phyloP scores from a whole-genome alignment of 257 asterid genomes.

The Solanum ossicruentum region DNA sequence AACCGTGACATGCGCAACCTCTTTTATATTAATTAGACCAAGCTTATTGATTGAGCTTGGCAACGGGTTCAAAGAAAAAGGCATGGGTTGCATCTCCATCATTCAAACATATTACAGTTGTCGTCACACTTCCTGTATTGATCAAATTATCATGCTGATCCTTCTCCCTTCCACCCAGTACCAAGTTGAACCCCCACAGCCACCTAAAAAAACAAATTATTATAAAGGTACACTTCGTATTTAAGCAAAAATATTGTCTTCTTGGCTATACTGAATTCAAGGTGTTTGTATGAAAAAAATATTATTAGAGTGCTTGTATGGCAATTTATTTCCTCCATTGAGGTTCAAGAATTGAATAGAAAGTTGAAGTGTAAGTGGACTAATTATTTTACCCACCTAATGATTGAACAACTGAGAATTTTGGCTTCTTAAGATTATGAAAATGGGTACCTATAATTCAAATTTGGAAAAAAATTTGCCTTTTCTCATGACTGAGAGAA shows the following conservation, averaged over 20 bases:
- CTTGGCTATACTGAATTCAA: neutral
- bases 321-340: neutral
- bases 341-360: neutral
- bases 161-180: conserved; percentile 1
- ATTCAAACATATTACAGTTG: conserved; percentile 3
- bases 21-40: conserved; percentile 34
- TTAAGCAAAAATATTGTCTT: neutral
- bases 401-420: neutral
- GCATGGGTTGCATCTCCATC: conserved; percentile 34
- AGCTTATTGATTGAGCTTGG: conserved; percentile 18
- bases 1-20: conserved; percentile 48
- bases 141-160: conserved; percentile 57
- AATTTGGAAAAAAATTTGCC: neutral
- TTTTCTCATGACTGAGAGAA: neutral
- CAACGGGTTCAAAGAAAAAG: conserved; percentile 49
- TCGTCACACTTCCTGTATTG: conserved; percentile 35
- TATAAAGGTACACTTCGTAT: neutral
- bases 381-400: neutral
- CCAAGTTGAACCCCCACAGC: neutral
- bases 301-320: neutral
- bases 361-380: neutral
- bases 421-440: neutral
- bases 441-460: neutral
- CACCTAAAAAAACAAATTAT: neutral
- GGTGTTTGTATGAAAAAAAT: neutral